Base-by-base conservation (phyloP, 805 yeast species). In the Kuraishia hungarica region DNA sequence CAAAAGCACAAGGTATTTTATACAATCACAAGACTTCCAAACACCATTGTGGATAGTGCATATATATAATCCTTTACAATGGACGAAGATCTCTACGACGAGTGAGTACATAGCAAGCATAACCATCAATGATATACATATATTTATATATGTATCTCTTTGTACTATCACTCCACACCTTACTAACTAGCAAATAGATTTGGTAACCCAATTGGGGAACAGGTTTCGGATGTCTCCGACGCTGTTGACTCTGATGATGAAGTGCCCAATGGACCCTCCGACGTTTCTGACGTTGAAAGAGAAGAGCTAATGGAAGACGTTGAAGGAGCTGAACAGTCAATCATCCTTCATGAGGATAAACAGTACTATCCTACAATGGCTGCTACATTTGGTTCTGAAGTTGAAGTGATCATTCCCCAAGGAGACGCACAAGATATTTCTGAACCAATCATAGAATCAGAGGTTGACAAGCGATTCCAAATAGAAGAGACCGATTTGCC, bases 71-170 rank as follows among this genome's bases (percentile, higher is more conserved):
- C 47, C n/a, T 17, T 17, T 39, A 39, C 51, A 47, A 81, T 80
- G 82, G 87, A 81, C 62, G 86, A 83, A 22, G 87, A 83, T 57
- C 64, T 83, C 26, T 89, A 86, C 68, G 97, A 90, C 68, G 97
- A 90, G 78, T 51, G 23, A 39, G 53, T 50, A 35, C n/a, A n/a
- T 28, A 7, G 35, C 35, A 6, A 28, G n/a, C 11, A 28, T 28
- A 28, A 7, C 10, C 11, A 28, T 28, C 35, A 28, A 7, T 15
- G 43, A 35, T 8, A 35, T 15, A 35, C 11, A 35, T 10, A 35
- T 35, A 10, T 35, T 10, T 35, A 35, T 35, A 35, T 15, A 35
- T 35, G 4, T 35, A 10, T 35, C 8, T 35, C 8, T 35, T 17
- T 35, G 11, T 35, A 35, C 10, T 6, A 26, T 5, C 29, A 26